A percentile compares a stretch with the other conserved stretches of the same genome.
phyloP scores from a whole-genome alignment of 2,329 filamentous ascomycete genomes.

The Beauveria australis region DNA sequence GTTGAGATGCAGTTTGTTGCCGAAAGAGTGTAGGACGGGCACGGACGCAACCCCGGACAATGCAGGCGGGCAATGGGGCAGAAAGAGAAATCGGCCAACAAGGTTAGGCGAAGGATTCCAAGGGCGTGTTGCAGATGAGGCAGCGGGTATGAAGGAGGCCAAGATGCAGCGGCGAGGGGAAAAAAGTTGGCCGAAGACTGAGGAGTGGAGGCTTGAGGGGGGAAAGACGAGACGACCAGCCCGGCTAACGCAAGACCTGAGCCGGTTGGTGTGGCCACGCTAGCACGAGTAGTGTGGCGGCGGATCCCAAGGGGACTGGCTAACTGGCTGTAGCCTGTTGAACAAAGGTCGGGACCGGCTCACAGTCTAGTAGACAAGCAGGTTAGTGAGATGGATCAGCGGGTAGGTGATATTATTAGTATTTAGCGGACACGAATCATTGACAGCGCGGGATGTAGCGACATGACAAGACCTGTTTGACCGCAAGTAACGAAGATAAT shows the following conservation, averaged over 20 bases:
- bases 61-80: neutral
- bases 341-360: too few species aligned
- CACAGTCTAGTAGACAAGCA: too few species aligned
- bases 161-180: constrained; percentile 3
- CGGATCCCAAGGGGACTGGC: too few species aligned
- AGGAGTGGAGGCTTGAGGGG: constrained; percentile 6
- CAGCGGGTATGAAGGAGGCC: neutral
- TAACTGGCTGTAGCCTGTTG: too few species aligned
- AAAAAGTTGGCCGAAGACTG: constrained; percentile 13
- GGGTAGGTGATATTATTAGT: too few species aligned
- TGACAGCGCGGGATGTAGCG: too few species aligned
- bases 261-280: neutral
- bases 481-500: too few species aligned
- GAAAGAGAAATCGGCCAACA: neutral
- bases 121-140: neutral
- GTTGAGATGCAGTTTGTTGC: neutral
- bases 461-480: too few species aligned
- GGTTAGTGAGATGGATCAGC: too few species aligned
- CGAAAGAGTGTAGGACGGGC: neutral
- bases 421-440: too few species aligned
- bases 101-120: neutral
- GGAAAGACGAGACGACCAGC: neutral
- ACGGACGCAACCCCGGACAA: neutral
- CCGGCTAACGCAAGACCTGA: neutral
- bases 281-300: neutral